Evolutionary conservation across 495 filamentous ascomycete species (phyloP).

Genomic region (Penicillium bovifimosum): DNA sequence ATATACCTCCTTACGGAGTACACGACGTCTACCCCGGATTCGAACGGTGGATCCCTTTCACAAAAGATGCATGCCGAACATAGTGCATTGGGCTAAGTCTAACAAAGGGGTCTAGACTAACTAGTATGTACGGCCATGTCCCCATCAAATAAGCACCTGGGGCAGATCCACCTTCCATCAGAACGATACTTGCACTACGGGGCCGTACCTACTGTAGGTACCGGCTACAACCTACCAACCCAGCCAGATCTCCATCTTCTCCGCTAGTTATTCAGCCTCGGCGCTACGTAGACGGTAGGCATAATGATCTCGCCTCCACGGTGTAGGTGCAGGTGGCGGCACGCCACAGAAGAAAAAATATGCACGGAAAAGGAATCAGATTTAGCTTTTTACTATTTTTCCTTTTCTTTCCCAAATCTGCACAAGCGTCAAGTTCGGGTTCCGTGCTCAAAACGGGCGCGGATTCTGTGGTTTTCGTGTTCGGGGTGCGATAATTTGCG

Average conservation of each 20-base stretch:
- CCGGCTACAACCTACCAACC: too few relatives aligned
- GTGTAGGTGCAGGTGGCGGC: neutral
- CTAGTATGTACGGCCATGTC: neutral
- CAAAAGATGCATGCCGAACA: neutral
- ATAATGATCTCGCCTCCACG: slow-evolving; percentile 1
- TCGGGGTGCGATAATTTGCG: too few relatives aligned
- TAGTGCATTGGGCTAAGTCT: neutral
- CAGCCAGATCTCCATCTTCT: too few relatives aligned
- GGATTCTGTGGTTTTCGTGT: too few relatives aligned
- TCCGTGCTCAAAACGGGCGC: too few relatives aligned
- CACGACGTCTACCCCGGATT: slow-evolving; percentile 12
- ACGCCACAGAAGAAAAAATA: neutral
- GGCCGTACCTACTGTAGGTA: too few relatives aligned
- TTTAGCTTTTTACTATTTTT: neutral
- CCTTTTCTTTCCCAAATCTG: neutral
- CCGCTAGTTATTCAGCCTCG: too few relatives aligned
- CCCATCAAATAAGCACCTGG: slow-evolving; percentile 21
- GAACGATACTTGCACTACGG: too few relatives aligned
- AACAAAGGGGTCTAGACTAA: neutral
- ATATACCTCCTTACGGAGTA: slow-evolving; percentile 1
- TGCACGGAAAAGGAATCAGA: neutral
- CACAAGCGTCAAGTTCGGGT: too few relatives aligned
- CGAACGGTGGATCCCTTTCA: neutral
- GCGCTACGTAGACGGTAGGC: too few relatives aligned
- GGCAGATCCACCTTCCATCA: neutral